Evolutionary conservation across 2,329 filamentous ascomycete genomes (phyloP).

Genomic region (Colletotrichum tropicicola): DNA sequence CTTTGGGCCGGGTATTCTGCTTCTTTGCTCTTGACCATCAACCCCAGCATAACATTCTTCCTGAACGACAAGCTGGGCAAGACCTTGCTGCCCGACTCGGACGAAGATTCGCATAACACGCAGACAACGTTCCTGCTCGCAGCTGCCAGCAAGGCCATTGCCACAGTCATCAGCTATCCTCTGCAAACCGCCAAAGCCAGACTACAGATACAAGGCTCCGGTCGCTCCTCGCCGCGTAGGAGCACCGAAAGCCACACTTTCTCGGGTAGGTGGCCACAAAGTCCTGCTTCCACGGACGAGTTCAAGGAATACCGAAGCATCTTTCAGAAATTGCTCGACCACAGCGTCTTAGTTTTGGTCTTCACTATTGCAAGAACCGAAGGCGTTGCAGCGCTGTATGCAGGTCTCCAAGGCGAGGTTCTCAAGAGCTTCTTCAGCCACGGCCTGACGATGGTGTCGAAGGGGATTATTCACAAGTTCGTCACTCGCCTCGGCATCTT

Average conservation of each 20-base stretch:
- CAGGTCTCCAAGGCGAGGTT: conserved; percentile 79
- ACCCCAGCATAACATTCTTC: conserved; percentile 87
- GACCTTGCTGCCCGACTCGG: conserved; percentile 60
- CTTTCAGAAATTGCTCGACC: conserved; percentile 38
- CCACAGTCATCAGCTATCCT: conserved; percentile 82
- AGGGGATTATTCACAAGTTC: conserved; percentile 77
- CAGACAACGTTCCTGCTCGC: conserved; percentile 60
- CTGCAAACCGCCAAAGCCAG: conserved; percentile 86
- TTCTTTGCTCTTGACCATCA: conserved; percentile 80
- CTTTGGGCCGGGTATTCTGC: conserved; percentile 93
- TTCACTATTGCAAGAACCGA: conserved; percentile 67
- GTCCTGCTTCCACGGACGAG: not conserved
- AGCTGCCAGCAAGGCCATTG: conserved; percentile 80
- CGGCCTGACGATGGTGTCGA: conserved; percentile 87
- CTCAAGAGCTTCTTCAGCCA: conserved; percentile 87
- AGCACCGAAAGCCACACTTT: conserved; percentile 34
- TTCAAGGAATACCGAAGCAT: not conserved
- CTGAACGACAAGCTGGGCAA: conserved; percentile 78
- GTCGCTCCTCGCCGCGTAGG: not conserved
- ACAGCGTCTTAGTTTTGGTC: conserved; percentile 71
- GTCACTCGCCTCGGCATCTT: conserved; percentile 79
- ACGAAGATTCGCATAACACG: conserved; percentile 37
- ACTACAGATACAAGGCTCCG: conserved; percentile 66
- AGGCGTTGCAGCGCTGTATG: conserved; percentile 76
- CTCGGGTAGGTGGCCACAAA: not conserved